Base-by-base conservation (phyloP, 306 rosid species). In the Styphnolobium japonicum region DNA sequence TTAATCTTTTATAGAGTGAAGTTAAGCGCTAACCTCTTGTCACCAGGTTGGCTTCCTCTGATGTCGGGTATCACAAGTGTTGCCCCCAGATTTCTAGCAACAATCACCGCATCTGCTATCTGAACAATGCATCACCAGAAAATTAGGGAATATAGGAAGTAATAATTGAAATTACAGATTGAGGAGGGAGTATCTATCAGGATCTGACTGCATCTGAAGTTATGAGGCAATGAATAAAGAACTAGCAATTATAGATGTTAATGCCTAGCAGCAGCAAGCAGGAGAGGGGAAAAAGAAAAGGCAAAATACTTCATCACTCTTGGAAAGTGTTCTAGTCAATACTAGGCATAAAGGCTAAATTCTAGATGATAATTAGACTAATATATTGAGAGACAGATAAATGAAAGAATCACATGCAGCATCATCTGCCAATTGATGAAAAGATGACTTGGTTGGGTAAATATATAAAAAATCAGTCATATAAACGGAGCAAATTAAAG, bases 11-110 rank as follows among this genome's bases (percentile, higher is more conserved):
- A 46, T 31, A 31, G 34, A 39, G 19, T 0, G 16, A 51, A 67
- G 9, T 53, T 31, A 5, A 72, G 16, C 10, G 71, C 92, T 73
- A 63, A 92, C 97, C 96, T 80, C 79, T 81, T 88, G 46, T 92
- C 96, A 76, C 96, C 97, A 15, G 92, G 91, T 45, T 87, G 88
- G 85, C 87, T 92, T 77, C 97, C 97, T 69, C 97, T 83, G 68
- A 92, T 87, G 79, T 92, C 96, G 42, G 97, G 97, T 19, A 92
- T 80, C 43, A 92, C 97, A 48, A 90, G 97, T 68, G 88, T 89
- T 58, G 97, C 97, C 42, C 96, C 96, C 1, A 92, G 91, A 80
- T 68, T 78, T 86, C 93, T 90, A 58, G 97, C 96, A 86, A 92
- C 96, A 6, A 92, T 90, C 36, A 92, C 88, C 0, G 93, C 97